Conservation (phyloP, 805 yeast species). For the Wickerhamomyces pijperi region DNA sequence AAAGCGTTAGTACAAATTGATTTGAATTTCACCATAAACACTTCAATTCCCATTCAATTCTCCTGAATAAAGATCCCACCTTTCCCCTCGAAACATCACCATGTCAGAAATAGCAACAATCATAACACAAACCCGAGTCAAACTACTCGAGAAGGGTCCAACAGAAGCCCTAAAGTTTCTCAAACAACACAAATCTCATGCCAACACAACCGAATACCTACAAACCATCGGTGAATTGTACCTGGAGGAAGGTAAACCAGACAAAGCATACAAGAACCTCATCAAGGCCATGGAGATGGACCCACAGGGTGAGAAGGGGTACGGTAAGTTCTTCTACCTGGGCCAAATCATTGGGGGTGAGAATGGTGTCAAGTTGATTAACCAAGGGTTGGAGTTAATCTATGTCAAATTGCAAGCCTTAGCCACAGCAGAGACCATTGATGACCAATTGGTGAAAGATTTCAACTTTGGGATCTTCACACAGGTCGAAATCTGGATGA, state of each 20-base stretch:
- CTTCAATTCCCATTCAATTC: too few relatives aligned
- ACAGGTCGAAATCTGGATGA: slow-evolving; percentile 93
- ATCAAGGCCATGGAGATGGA: slow-evolving; percentile 56
- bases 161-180: slow-evolving; percentile 25
- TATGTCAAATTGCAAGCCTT: slow-evolving; percentile 24
- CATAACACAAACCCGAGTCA: not conserved
- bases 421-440: slow-evolving; percentile 6
- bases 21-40: too few relatives aligned
- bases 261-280: slow-evolving; percentile 60
- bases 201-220: slow-evolving; percentile 32
- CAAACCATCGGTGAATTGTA: slow-evolving; percentile 66
- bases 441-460: slow-evolving; percentile 37
- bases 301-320: slow-evolving; percentile 51
- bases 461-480: slow-evolving; percentile 72
- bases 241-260: slow-evolving; percentile 72
- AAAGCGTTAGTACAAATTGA: too few relatives aligned
- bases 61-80: too few relatives aligned
- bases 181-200: slow-evolving; percentile 22
- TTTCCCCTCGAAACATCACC: too few relatives aligned
- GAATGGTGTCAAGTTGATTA: slow-evolving; percentile 55
- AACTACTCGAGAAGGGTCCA: not conserved
- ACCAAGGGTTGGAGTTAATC: slow-evolving; percentile 49
- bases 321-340: slow-evolving; percentile 77
- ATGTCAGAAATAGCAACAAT: not conserved
- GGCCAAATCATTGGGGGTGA: slow-evolving; percentile 86